phyloP scores from a whole-genome alignment of 148 eudicot genomes.

The Suaeda aralocaspica region DNA sequence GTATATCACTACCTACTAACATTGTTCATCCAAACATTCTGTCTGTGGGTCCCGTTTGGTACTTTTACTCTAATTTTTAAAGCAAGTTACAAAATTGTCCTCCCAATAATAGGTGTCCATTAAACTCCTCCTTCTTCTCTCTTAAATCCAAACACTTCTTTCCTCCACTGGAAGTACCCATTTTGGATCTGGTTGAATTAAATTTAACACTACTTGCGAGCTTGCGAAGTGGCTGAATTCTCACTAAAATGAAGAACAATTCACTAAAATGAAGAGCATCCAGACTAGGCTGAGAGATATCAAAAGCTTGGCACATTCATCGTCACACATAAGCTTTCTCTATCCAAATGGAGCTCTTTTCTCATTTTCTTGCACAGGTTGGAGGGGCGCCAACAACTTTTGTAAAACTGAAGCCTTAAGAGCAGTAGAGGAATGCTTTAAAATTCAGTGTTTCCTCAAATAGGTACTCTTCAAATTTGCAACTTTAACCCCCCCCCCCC shows the following conservation, averaged over 20 bases:
- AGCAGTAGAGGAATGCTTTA: conserved; percentile 44
- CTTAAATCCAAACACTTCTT: no score
- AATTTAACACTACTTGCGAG: conserved; percentile 47
- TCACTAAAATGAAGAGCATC: conserved; percentile 80
- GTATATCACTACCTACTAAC: no score
- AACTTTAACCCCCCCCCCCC: no score
- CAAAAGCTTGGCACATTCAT: conserved; percentile 84
- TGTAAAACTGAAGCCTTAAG: conserved; percentile 69
- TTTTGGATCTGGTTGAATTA: conserved; percentile 74
- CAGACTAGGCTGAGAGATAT: conserved; percentile 52
- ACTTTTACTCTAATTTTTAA: no score
- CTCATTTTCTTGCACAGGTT: conserved; percentile 61
- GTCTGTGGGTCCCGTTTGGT: no score
- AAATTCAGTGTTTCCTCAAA: no score
- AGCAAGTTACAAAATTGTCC: no score
- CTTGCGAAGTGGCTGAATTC: conserved; percentile 54
- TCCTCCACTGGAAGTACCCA: conserved; percentile 93
- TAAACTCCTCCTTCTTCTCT: no score
- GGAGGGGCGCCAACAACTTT: conserved; percentile 72
- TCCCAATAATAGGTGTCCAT: no score
- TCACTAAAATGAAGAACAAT: no score
- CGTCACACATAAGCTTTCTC: conserved; percentile 85
- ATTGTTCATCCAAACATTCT: no score
- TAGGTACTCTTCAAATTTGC: no score
- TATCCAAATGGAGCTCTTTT: conserved; percentile 72